These are phyloP conservation scores for Pseudisothecium myosuroides DNA, from an alignment of 225 moss, liverwort and hornwort species.

Conservation along the genomic window DNA sequence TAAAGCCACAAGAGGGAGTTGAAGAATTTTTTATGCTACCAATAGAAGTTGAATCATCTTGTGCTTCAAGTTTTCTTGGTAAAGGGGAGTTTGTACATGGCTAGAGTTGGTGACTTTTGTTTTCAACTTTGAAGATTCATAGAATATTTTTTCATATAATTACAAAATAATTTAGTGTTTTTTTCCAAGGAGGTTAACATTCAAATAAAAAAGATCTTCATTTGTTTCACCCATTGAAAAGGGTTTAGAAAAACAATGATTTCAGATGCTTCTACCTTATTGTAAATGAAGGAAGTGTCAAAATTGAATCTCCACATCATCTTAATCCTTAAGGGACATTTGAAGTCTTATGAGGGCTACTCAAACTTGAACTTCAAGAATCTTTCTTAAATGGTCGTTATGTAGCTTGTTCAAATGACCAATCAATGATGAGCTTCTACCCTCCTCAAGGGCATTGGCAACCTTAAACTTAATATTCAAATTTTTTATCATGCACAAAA, in stretches of 20 bases:
- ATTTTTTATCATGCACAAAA: neutral
- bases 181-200: fast-evolving
- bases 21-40: neutral
- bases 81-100: too few species aligned
- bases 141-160: neutral
- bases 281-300: neutral
- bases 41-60: neutral
- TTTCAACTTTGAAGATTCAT: neutral
- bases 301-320: neutral
- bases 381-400: neutral
- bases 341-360: fast-evolving
- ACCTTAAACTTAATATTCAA: neutral
- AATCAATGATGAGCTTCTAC: neutral
- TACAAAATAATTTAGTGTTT: fast-evolving
- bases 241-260: neutral
- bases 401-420: neutral
- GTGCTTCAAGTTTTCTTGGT: too few species aligned
- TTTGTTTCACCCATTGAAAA: neutral
- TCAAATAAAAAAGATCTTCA: neutral
- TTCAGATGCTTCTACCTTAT: neutral
- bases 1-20: neutral
- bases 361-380: neutral
- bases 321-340: neutral
- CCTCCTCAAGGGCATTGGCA: neutral
- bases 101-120: neutral